Base-by-base conservation (phyloP, 345 rosid species). In the Sonneratia caseolaris region DNA sequence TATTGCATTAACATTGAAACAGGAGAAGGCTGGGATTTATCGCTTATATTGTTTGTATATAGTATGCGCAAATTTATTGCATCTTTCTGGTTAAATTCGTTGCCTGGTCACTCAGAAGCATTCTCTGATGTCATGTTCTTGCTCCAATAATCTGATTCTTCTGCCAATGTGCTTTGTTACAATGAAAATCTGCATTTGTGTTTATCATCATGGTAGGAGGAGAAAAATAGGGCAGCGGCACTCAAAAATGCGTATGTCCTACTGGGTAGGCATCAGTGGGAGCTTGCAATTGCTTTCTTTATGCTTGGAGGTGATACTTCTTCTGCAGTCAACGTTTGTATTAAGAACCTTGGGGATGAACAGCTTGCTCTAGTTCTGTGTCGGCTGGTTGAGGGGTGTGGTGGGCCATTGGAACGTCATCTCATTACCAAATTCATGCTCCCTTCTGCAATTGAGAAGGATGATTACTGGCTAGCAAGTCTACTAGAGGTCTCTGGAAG, bases 211-310 rank as follows among this genome's bases (percentile, higher is more conserved):
- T 53, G 22, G 66, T 81, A 93, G 97, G 98, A 91, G 80, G 98
- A 93, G 76, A 93, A 88, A 80, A 86, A 91, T 74, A 93, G 86
- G 82, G 87, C 96, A 55, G 98, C 97, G 71, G 97, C 97, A 74
- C 76, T 93, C 73, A 93, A 93, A 85, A 91, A 93, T 87, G 98
- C 97, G 19, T 93, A 91, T 81, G 97, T 93, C 75, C 84, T 93
- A 76, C 85, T 93, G 89, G 96, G 98, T 57, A 88, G 88, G 76
- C 98, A 93, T 81, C 97, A 93, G 72, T 78, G 91, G 76, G 97
- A 89, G 86, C 79, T 91, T 77, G 97, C 98, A 65, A 76, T 84
- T 80, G 96, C 93, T 73, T 91, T 93, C 85, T 93, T 93, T 78
- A 84, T 93, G 72, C 97, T 93, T 75, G 98, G 98, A 73, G 93